Base-by-base conservation (phyloP, 768 basidiomycete species). In the Amanita exitialis region DNA sequence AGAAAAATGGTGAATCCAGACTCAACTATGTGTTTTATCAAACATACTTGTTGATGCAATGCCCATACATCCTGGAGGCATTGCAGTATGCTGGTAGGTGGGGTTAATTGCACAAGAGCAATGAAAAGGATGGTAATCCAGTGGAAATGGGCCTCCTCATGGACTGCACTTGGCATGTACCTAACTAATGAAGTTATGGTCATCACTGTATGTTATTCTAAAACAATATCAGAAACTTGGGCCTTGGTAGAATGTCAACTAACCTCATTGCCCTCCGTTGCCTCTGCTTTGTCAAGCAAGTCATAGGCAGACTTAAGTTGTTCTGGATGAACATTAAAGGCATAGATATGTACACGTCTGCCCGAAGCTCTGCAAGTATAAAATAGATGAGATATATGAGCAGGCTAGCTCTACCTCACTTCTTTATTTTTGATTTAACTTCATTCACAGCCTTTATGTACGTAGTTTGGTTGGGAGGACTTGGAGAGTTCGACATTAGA, bases 381-480 rank as follows among this genome's bases (percentile, higher is more conserved):
- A 15, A 51, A 53, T 37, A 57, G 47, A 57, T 53, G 43, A 47
- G 55, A 28, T 28, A 54, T 51, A 42, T 8, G 16, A 48, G 44
- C 38, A 44, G 39, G 47, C 48, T 43, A 35, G 44, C 51, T 53
- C 48, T 43, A 35, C 38, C 51, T 53, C 35, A 57, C 57, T 48
- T 53, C 32, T 53, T 57, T 20, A 53, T 60, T 13, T 28, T 41
- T 6, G 10, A 57, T 16, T 51, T 50, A 4, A 59, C 54, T n/a
- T n/a, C 28, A 1, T 53, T 62, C 25, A 64, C 61, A 10, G 18
- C 59, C 13, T 64, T 64, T 50, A 57, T 64, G 49, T 59, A 54
- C 0, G 72, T 67, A 37, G 61, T 57, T 7, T 80, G 75, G 39
- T 80, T 65, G 36, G 28, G n/a, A n/a, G n/a, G n/a, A n/a, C n/a